Evolutionary conservation across 2,329 filamentous ascomycete genomes (phyloP).

Genomic region (Biscogniauxia marginata): DNA sequence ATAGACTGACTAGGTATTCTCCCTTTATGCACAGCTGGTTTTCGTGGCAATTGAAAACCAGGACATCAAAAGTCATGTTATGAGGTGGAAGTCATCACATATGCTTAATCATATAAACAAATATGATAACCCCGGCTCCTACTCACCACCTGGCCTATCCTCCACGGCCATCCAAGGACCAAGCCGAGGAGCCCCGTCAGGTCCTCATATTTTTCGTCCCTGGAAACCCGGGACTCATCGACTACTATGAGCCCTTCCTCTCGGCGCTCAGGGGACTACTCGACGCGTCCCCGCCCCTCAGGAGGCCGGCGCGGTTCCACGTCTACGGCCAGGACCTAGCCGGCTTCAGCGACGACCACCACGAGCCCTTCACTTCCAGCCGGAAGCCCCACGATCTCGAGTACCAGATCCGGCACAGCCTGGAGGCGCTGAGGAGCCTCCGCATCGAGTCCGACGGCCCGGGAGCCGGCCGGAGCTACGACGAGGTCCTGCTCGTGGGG

Average conservation of each 20-base stretch:
- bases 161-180: conserved; percentile 2
- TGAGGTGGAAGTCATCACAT: no score
- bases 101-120: no score
- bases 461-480: conserved; percentile 40
- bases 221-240: conserved; percentile 74
- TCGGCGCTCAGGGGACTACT: conserved; percentile 54
- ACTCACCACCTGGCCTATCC: conserved; percentile 19
- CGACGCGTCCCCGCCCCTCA: conserved; percentile 33
- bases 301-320: conserved; percentile 42
- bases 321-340: conserved; percentile 58
- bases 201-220: conserved; percentile 69
- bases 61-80: no score
- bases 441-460: conserved; percentile 28
- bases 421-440: conserved; percentile 36
- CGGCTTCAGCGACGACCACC: conserved; percentile 57
- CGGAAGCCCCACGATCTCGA: conserved; percentile 51
- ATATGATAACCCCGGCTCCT: not conserved
- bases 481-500: conserved; percentile 65
- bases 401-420: conserved; percentile 49
- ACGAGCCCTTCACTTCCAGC: conserved; percentile 42
- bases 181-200: conserved; percentile 10
- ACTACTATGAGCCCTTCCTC: conserved; percentile 71
- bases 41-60: not conserved
- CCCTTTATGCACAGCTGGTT: no score
- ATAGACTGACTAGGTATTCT: not conserved